Evolutionary conservation across 2,329 filamentous ascomycete species (phyloP).

Genomic region (Fusarium anthophilum): DNA sequence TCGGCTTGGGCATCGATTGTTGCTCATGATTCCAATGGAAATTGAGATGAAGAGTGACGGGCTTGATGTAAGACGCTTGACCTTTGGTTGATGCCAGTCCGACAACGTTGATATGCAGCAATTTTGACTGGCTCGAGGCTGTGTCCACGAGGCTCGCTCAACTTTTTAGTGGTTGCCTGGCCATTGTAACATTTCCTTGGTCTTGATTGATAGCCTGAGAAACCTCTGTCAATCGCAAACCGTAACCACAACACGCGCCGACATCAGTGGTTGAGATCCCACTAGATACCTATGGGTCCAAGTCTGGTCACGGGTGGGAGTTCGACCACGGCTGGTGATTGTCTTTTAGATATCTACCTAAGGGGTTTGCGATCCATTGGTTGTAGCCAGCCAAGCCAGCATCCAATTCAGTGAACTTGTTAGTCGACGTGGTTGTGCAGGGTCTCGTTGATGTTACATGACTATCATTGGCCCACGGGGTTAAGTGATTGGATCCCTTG

Average conservation of each 20-base stretch:
- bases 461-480: constrained; percentile 28
- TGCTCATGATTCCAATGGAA: background rate
- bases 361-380: constrained; percentile 18
- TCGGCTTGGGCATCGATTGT: background rate
- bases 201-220: constrained; percentile 1
- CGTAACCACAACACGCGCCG: constrained; percentile 27
- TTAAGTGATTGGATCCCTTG: constrained; percentile 31
- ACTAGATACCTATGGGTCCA: background rate
- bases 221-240: constrained; percentile 36
- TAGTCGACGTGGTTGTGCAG: background rate
- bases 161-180: background rate
- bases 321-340: background rate
- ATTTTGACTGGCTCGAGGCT: constrained; percentile 20
- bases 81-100: background rate
- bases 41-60: background rate
- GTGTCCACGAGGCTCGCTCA: constrained; percentile 1
- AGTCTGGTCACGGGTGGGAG: background rate
- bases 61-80: background rate
- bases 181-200: background rate
- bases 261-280: constrained; percentile 24
- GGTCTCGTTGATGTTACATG: background rate
- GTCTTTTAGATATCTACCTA: background rate
- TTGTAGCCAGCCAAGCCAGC: background rate
- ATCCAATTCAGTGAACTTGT: background rate
- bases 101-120: constrained; percentile 20